Base-by-base conservation (phyloP, 1,284 basidiomycete species). In the Blastosporella zonata region DNA sequence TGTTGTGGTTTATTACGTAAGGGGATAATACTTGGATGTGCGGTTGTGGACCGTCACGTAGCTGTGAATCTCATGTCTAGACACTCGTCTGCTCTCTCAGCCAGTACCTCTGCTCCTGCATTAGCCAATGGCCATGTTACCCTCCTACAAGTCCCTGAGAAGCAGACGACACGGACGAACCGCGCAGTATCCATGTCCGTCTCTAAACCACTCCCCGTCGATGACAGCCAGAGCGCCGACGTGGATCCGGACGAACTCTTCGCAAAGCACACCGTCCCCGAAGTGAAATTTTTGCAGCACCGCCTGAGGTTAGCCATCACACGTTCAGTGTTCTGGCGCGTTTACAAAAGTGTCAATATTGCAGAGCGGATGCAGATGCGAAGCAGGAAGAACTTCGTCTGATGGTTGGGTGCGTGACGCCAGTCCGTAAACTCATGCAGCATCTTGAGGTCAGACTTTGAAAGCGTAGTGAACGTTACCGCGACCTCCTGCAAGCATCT, bases 371-470 rank as follows among this genome's bases (percentile, higher is more conserved):
- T 66, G 93, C 93, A 1, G 82, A 93, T 62, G 86, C 85, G 43
- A 96, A 96, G 67, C 90, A 93, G 62, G 88, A 93, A 60, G 94
- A 97, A 64, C 78, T 97, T 37, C 77, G 93, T 56, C 76, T 90
- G 22, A 97, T 96, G 93, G 94, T 97, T 66, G 93, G 92, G 92
- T 95, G 69, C 78, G 91, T 84, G 50, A 20, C 39, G 43, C 20
- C 54, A 17, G 15, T 33, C 44, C 35, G n/a, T 3, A 39, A 37
- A 37, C 4, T 39, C 22, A 29, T 43, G 43, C 48, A 50, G 41
- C 27, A 46, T 60, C 50, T 44, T 56, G 64, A 66, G 68, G 68
- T 62, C 64, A 57, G 65, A 67, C 61, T 62, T 62, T 68, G 77
- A 77, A 84, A 82, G 78, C 62, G 67, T 67, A 94, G 93, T 67